These are phyloP conservation scores for Acer saccharum DNA, from an alignment of 345 rosid species.

Conservation along the genomic window DNA sequence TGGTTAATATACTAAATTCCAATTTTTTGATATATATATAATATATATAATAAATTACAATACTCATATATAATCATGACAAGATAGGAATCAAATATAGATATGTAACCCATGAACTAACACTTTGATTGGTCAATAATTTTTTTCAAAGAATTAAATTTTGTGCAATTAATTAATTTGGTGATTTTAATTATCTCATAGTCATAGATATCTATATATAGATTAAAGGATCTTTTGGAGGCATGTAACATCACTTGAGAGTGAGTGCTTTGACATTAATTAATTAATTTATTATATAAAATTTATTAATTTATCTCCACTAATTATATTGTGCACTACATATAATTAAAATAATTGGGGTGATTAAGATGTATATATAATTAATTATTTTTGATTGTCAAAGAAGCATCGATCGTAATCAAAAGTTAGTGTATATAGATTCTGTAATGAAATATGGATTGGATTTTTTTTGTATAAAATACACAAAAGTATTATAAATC, in stretches of 20 bases:
- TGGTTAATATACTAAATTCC: background rate
- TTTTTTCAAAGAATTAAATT: background rate
- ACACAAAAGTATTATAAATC: background rate
- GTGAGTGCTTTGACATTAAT: conserved; percentile 22
- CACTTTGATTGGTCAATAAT: conserved; percentile 3
- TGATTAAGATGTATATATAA: background rate
- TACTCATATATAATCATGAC: background rate
- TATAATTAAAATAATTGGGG: background rate
- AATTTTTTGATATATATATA: background rate
- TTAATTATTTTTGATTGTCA: conserved; percentile 4
- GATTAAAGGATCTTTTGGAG: conserved; percentile 11
- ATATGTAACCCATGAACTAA: conserved; percentile 12
- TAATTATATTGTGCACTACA: background rate
- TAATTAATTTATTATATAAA: background rate
- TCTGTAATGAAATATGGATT: conserved; percentile 3
- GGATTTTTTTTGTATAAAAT: conserved; percentile 7
- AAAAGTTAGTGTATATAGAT: background rate
- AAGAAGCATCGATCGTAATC: conserved; percentile 11
- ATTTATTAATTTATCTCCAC: conserved; percentile 9
- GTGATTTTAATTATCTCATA: background rate
- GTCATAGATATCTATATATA: background rate
- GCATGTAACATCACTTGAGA: conserved; percentile 30
- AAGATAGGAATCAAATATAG: conserved; percentile 24
- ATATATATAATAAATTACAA: background rate
- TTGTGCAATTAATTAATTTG: background rate